Evolutionary conservation across 140 eudicot species (phyloP).

Genomic region (Ambrosia hybrid): DNA sequence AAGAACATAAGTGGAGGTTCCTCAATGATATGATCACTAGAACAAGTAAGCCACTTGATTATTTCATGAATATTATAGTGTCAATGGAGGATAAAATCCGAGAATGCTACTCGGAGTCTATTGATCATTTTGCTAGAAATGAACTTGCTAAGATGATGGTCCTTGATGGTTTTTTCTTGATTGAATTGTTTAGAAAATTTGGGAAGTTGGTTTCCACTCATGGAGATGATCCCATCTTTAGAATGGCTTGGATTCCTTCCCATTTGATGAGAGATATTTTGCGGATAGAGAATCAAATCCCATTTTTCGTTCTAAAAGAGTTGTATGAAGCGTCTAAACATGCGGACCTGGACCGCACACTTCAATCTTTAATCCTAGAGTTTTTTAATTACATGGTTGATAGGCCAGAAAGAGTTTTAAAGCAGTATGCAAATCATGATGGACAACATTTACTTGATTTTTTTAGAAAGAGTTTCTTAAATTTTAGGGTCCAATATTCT

Average conservation of each 20-base stretch:
- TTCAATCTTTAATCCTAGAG: slow-evolving; percentile 32
- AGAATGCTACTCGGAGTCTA: slow-evolving; percentile 51
- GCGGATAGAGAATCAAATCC: slow-evolving; percentile 65
- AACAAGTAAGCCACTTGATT: slow-evolving; percentile 24
- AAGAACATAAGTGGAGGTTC: slow-evolving; percentile 65
- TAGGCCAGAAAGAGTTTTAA: slow-evolving; percentile 2
- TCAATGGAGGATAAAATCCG: slow-evolving; percentile 39
- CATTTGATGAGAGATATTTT: slow-evolving; percentile 60
- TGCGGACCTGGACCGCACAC: not conserved
- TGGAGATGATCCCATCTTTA: slow-evolving; percentile 51
- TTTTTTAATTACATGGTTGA: slow-evolving; percentile 30
- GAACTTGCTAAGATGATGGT: slow-evolving; percentile 66
- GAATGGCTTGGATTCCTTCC: slow-evolving; percentile 59
- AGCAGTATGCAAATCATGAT: slow-evolving; percentile 1
- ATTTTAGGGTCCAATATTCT: too few species aligned
- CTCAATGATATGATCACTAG: slow-evolving; percentile 37
- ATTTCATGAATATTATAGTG: slow-evolving; percentile 23
- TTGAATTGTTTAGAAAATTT: slow-evolving; percentile 58
- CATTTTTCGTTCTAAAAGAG: slow-evolving; percentile 41
- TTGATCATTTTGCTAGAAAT: slow-evolving; percentile 4
- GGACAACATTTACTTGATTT: slow-evolving; percentile 39
- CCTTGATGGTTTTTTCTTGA: slow-evolving; percentile 64
- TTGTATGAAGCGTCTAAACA: slow-evolving; percentile 20
- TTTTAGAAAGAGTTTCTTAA: slow-evolving; percentile 26
- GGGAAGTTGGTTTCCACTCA: slow-evolving; percentile 37